These are phyloP conservation scores for Sideroxylon spinosum DNA, from an alignment of 179 eudicot genomes.

Conservation along the genomic window DNA sequence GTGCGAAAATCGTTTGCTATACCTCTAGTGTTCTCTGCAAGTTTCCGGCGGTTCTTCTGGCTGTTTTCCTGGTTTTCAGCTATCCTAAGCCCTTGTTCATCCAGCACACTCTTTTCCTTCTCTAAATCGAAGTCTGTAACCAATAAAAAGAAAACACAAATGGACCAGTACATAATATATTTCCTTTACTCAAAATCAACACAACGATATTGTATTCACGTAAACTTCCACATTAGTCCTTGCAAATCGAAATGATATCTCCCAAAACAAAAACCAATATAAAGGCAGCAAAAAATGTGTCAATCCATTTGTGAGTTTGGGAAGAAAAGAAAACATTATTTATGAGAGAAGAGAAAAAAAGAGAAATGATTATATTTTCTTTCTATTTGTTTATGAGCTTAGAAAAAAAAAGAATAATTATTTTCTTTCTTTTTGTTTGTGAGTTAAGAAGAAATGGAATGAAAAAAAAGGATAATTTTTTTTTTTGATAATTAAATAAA, in stretches of 20 bases:
- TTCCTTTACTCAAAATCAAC: background rate
- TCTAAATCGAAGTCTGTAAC: conserved; percentile 87
- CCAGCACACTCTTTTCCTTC: conserved; percentile 81
- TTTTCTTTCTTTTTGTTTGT: too few species aligned
- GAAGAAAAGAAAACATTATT: too few species aligned
- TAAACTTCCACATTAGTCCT: background rate
- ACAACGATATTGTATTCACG: background rate
- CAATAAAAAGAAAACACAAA: background rate
- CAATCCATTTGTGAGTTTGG: too few species aligned
- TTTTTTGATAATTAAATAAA: too few species aligned
- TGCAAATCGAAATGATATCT: background rate
- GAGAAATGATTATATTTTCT: too few species aligned
- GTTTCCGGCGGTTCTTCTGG: conserved; percentile 91
- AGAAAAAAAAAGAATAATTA: too few species aligned
- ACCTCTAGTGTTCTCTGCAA: conserved; percentile 99
- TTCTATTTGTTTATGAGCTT: too few species aligned
- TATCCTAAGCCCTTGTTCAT: conserved; percentile 94
- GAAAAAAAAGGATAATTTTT: too few species aligned
- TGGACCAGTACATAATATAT: background rate
- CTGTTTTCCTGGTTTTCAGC: conserved; percentile 97
- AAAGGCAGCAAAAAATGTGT: too few species aligned
- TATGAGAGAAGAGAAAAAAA: too few species aligned
- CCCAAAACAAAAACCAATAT: background rate
- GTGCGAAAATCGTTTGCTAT: background rate
- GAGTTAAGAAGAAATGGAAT: too few species aligned